phyloP scores from a whole-genome alignment of 352 stramenopile genomes.

The Pythium graminicola region DNA sequence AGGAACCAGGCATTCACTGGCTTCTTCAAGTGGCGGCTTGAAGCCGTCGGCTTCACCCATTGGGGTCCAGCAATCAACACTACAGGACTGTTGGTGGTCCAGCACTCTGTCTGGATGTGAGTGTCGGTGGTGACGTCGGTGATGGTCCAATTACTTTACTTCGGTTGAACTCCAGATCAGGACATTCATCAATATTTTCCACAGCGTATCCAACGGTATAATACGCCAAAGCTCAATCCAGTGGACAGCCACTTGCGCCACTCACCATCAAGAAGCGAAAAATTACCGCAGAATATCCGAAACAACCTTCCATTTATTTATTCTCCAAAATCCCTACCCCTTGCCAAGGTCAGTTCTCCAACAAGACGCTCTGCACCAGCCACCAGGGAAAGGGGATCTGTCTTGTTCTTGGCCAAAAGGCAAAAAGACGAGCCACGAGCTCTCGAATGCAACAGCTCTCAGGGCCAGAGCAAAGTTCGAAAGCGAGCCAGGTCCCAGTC shows the following conservation, averaged over 20 bases:
- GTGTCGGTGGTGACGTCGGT: slow-evolving; percentile 22
- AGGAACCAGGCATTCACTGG: no score
- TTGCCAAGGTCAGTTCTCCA: slow-evolving; percentile 5
- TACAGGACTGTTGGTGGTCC: slow-evolving; percentile 24
- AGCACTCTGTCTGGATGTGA: slow-evolving; percentile 7
- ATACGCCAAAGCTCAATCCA: background rate
- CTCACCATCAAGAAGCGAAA: background rate
- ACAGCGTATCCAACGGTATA: slow-evolving; percentile 8
- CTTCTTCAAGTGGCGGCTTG: no score
- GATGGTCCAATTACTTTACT: no score
- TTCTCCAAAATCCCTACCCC: slow-evolving; percentile 10
- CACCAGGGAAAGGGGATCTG: slow-evolving; percentile 15
- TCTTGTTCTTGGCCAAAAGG: slow-evolving; percentile 12
- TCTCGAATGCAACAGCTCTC: slow-evolving; percentile 13
- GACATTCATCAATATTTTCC: slow-evolving; percentile 11
- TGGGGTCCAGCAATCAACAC: no score
- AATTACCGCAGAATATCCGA: slow-evolving; percentile 15
- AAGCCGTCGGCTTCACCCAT: no score
- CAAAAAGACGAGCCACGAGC: slow-evolving; percentile 7
- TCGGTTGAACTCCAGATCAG: slow-evolving; percentile 29
- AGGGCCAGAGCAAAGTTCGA: slow-evolving; percentile 15
- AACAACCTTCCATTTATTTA: slow-evolving; percentile 19
- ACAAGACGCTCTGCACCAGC: no score
- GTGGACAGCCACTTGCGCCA: background rate
- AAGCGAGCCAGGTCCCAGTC: slow-evolving; percentile 20